Percentiles rank a stretch among this genome's conserved stretches.
These are phyloP conservation scores for Camelina sativa DNA, from an alignment of 345 rosid species.

Conservation along the genomic window DNA sequence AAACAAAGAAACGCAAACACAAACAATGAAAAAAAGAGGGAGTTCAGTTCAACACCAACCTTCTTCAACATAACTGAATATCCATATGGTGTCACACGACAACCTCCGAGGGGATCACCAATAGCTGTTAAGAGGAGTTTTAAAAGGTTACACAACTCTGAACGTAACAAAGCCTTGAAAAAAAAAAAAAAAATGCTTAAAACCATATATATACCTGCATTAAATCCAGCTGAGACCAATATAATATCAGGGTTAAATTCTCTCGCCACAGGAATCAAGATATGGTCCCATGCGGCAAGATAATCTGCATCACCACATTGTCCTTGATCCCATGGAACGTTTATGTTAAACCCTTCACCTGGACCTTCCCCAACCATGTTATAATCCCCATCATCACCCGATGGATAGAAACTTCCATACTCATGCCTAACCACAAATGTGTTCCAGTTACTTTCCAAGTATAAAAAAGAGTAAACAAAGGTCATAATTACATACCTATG, in stretches of 20 bases:
- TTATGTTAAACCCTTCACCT: slow-evolving; percentile 90
- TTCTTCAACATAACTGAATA: slow-evolving; percentile 77
- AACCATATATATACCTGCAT: slow-evolving; percentile 67
- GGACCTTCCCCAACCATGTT: slow-evolving; percentile 89
- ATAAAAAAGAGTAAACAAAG: slow-evolving; percentile 16
- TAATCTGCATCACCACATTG: slow-evolving; percentile 91
- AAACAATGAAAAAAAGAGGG: slow-evolving; percentile 53
- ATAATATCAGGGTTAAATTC: slow-evolving; percentile 82
- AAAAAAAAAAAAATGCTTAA: neutral
- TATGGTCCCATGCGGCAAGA: slow-evolving; percentile 90
- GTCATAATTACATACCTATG: slow-evolving; percentile 64
- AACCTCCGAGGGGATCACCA: slow-evolving; percentile 92
- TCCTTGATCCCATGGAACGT: slow-evolving; percentile 94
- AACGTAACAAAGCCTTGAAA: neutral
- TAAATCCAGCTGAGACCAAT: slow-evolving; percentile 88
- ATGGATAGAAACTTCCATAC: slow-evolving; percentile 81
- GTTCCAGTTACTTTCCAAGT: slow-evolving; percentile 26
- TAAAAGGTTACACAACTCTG: slow-evolving; percentile 22
- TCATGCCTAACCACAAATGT: slow-evolving; percentile 63
- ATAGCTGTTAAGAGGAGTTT: slow-evolving; percentile 55
- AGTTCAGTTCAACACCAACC: slow-evolving; percentile 48
- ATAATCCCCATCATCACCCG: slow-evolving; percentile 76
- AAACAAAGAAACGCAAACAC: slow-evolving; percentile 48
- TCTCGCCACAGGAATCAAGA: slow-evolving; percentile 81
- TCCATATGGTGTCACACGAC: slow-evolving; percentile 81